These are phyloP conservation scores for Priceomyces haplophilus DNA, from an alignment of 805 yeast species.

Conservation along the genomic window DNA sequence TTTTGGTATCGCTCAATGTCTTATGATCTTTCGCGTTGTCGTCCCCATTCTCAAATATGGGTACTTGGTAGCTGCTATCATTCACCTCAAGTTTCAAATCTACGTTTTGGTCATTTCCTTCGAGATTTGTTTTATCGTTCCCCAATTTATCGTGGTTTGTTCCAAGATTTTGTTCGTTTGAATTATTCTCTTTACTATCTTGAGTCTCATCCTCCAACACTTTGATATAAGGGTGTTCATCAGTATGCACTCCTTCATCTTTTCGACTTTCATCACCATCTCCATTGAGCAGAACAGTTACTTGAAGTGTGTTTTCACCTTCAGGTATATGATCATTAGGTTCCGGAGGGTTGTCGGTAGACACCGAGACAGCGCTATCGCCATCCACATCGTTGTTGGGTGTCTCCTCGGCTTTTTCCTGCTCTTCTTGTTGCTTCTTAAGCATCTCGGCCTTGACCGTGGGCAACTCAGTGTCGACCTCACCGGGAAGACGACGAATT, in stretches of 20 bases:
- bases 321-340: background rate
- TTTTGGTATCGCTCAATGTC: too few relatives aligned
- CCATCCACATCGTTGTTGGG: too few relatives aligned
- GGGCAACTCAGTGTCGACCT: slow-evolving; percentile 24
- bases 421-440: slow-evolving; percentile 19
- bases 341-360: slow-evolving; percentile 9
- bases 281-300: background rate
- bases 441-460: slow-evolving; percentile 25
- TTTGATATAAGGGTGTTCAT: too few relatives aligned
- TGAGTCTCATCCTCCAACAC: too few relatives aligned
- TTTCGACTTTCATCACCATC: background rate
- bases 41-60: too few relatives aligned
- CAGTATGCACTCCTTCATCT: too few relatives aligned
- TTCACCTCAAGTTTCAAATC: too few relatives aligned
- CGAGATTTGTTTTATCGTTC: background rate
- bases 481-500: slow-evolving; percentile 31
- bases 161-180: background rate
- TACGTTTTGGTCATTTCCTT: too few relatives aligned
- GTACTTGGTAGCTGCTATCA: too few relatives aligned
- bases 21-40: too few relatives aligned
- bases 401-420: background rate
- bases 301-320: background rate
- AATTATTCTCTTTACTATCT: background rate
- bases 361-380: too few relatives aligned
- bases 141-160: background rate